Percentiles rank a stretch among this genome's conserved stretches.
phyloP scores from a whole-genome alignment of 208 protist species.

The Trypanosoma mega region DNA sequence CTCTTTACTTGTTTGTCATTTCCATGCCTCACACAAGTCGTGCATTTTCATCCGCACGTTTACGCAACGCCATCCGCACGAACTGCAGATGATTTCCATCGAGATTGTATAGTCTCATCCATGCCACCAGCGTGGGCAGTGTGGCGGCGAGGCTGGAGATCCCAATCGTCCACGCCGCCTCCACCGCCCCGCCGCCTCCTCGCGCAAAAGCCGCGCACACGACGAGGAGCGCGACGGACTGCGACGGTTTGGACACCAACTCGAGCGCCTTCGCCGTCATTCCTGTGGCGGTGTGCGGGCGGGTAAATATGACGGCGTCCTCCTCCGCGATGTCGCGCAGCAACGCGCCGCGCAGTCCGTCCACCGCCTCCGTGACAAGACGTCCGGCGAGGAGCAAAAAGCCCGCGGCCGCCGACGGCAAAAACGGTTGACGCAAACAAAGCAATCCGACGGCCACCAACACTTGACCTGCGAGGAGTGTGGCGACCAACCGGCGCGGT shows the following conservation, averaged over 20 bases:
- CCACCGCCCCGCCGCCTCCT: neutral
- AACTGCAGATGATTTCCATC: conserved; percentile 71
- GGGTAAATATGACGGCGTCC: conserved; percentile 58
- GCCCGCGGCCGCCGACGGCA: conserved; percentile 3
- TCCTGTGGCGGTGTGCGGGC: conserved; percentile 20
- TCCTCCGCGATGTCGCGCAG: conserved; percentile 43
- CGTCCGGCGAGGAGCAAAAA: conserved; percentile 22
- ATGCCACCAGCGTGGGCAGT: conserved; percentile 30
- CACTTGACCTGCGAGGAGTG: too few species aligned
- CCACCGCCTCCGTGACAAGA: conserved; percentile 13
- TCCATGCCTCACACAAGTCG: conserved; percentile 7
- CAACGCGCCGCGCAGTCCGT: conserved; percentile 12
- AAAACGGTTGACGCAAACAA: too few species aligned
- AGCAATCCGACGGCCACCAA: too few species aligned
- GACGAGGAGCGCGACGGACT: conserved; percentile 27
- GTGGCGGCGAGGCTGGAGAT: conserved; percentile 24
- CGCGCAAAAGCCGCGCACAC: conserved; percentile 13
- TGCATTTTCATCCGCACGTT: conserved; percentile 34
- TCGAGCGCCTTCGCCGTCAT: conserved; percentile 18
- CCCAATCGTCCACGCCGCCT: conserved; percentile 30
- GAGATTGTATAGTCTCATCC: conserved; percentile 59
- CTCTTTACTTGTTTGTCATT: too few species aligned
- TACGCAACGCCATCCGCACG: conserved; percentile 54
- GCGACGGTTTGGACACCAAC: conserved; percentile 21
- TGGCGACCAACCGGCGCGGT: too few species aligned